These are phyloP conservation scores for Xerocomellus amylosporus DNA, from an alignment of 768 basidiomycete species.

Conservation along the genomic window DNA sequence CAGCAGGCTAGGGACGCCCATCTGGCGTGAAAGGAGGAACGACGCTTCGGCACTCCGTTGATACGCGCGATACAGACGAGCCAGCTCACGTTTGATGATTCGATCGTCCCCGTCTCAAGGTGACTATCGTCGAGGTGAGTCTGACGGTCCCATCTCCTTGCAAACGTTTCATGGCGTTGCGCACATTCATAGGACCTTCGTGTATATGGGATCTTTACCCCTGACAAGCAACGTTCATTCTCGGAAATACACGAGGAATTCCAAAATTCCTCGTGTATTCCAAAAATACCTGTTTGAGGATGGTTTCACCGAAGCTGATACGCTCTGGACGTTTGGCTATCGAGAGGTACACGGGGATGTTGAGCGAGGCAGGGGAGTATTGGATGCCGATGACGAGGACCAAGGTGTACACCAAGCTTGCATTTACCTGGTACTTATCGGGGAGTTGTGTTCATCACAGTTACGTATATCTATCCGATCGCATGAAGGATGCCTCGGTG, in stretches of 20 bases:
- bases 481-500: slow-evolving; percentile 58
- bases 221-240: slow-evolving; percentile 52
- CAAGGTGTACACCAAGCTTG: slow-evolving; percentile 40
- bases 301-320: slow-evolving; percentile 56
- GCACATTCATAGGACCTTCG: slow-evolving; percentile 48
- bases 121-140: slow-evolving; percentile 52
- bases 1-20: slow-evolving; percentile 50
- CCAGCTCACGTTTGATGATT: slow-evolving; percentile 44
- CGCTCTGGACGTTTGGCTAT: slow-evolving; percentile 45
- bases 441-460: slow-evolving; percentile 16
- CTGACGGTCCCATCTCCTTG: background rate
- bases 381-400: slow-evolving; percentile 43
- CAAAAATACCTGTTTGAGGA: slow-evolving; percentile 50
- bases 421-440: background rate
- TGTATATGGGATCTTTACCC: slow-evolving; percentile 65
- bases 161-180: background rate
- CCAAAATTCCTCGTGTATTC: no score
- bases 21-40: no score
- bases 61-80: slow-evolving; percentile 54
- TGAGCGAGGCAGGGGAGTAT: slow-evolving; percentile 43
- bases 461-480: slow-evolving; percentile 57
- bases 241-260: no score
- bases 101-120: slow-evolving; percentile 29
- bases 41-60: no score
- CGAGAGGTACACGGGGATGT: slow-evolving; percentile 5